Conservation (phyloP, 768 basidiomycete genomes). For the Collybia sordida region DNA sequence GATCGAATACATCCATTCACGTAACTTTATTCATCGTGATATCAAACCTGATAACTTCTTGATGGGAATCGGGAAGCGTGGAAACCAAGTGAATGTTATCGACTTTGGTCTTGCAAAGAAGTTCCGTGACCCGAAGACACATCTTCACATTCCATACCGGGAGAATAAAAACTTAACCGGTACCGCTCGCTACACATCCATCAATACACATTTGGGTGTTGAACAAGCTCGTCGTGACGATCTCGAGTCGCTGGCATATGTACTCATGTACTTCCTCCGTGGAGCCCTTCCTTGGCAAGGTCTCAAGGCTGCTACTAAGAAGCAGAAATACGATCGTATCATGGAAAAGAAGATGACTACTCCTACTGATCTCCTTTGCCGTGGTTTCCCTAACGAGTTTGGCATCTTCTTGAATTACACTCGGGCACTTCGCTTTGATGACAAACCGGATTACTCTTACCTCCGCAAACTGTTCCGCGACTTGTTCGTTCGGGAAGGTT, state of each 20-base stretch:
- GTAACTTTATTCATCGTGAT: conserved; percentile 96
- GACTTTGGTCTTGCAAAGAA: conserved; percentile 99
- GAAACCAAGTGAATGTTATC: conserved; percentile 99
- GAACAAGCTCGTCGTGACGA: conserved; percentile 98
- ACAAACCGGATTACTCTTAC: conserved; percentile 99
- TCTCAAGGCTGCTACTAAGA: conserved; percentile 99
- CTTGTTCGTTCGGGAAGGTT: conserved; percentile 94
- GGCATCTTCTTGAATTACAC: conserved; percentile 99
- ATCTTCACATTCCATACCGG: conserved; percentile 98
- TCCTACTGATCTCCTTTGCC: conserved; percentile 93
- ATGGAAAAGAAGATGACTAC: conserved; percentile 99
- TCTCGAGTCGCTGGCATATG: conserved; percentile 97
- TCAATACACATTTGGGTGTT: conserved; percentile 98
- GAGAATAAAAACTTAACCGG: conserved; percentile 99
- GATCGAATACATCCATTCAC: conserved; percentile 98
- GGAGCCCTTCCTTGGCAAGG: conserved; percentile 99
- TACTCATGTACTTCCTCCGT: conserved; percentile 99
- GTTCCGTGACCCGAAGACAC: conserved; percentile 99
- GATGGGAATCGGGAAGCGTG: conserved; percentile 99
- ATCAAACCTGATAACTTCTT: conserved; percentile 99
- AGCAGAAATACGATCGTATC: conserved; percentile 99
- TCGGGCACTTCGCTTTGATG: conserved; percentile 97
- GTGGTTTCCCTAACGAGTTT: conserved; percentile 99
- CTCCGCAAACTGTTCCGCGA: conserved; percentile 99
- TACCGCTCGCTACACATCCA: conserved; percentile 98